A percentile compares a stretch with the other conserved stretches of the same genome.
phyloP scores from a whole-genome alignment of 2,329 filamentous ascomycete genomes.

The Metarhizium robertsii region DNA sequence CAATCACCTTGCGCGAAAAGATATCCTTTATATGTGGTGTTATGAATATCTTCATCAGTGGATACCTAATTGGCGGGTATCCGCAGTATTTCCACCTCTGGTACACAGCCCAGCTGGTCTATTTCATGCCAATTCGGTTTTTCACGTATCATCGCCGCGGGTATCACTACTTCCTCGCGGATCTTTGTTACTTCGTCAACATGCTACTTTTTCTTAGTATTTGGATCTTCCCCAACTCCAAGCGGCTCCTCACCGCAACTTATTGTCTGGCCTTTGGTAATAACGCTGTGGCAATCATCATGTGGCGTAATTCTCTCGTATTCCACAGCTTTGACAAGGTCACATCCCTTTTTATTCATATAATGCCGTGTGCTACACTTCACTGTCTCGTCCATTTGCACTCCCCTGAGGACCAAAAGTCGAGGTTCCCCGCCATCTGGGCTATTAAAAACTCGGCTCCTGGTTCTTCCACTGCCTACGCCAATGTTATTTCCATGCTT shows the following conservation, averaged over 20 bases:
- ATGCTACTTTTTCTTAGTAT: slow-evolving; percentile 71
- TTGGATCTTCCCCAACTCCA: slow-evolving; percentile 85
- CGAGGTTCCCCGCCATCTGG: slow-evolving; percentile 77
- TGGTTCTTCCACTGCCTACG: slow-evolving; percentile 72
- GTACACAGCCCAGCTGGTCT: slow-evolving; percentile 80
- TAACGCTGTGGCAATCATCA: slow-evolving; percentile 93
- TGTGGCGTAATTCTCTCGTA: slow-evolving; percentile 98
- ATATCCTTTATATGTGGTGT: slow-evolving; percentile 92
- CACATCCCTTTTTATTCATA: slow-evolving; percentile 96
- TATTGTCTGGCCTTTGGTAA: slow-evolving; percentile 94
- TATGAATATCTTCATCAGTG: slow-evolving; percentile 94
- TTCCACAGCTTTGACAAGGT: slow-evolving; percentile 99
- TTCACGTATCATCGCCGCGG: slow-evolving; percentile 86
- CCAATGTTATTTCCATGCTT: slow-evolving; percentile 72
- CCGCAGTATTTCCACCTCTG: slow-evolving; percentile 85
- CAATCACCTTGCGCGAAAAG: slow-evolving; percentile 86
- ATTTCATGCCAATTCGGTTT: slow-evolving; percentile 95
- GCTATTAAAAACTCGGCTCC: slow-evolving; percentile 61
- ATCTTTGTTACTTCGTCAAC: slow-evolving; percentile 98
- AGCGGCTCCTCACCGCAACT: slow-evolving; percentile 81
- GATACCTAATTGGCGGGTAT: slow-evolving; percentile 80
- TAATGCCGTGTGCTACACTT: slow-evolving; percentile 92
- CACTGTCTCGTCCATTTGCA: slow-evolving; percentile 88
- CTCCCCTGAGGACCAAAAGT: slow-evolving; percentile 51
- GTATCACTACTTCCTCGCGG: slow-evolving; percentile 94